A percentile compares a stretch with the other conserved stretches of the same genome.
Conservation (phyloP, 164 flowering plant genomes). For the Platanus orientalis region DNA sequence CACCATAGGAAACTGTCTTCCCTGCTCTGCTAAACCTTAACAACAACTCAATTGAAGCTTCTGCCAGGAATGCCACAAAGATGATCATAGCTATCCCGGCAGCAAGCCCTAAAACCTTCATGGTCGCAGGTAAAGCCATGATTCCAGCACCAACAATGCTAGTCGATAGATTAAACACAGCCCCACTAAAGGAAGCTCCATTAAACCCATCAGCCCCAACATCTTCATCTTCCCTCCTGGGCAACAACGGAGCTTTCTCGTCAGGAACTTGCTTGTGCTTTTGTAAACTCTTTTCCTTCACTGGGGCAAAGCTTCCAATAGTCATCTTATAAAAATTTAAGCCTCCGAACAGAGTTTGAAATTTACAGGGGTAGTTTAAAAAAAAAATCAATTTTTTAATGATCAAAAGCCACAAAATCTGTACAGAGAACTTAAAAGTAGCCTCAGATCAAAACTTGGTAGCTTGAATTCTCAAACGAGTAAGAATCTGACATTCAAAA, state of each 20-base stretch:
- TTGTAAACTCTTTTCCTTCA: slow-evolving; percentile 37
- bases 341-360: background rate
- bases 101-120: slow-evolving; percentile 77
- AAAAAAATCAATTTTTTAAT: background rate
- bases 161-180: slow-evolving; percentile 79
- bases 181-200: slow-evolving; percentile 89
- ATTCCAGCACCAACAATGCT: slow-evolving; percentile 92
- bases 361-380: too few species aligned
- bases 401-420: too few species aligned
- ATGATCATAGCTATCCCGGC: slow-evolving; percentile 66
- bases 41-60: slow-evolving; percentile 60
- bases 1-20: slow-evolving; percentile 66
- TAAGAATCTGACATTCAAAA: too few species aligned
- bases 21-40: slow-evolving; percentile 76
- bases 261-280: slow-evolving; percentile 39
- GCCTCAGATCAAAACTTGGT: too few species aligned
- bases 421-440: background rate
- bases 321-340: slow-evolving; percentile 38
- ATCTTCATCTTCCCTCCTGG: slow-evolving; percentile 45
- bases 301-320: slow-evolving; percentile 31
- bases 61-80: slow-evolving; percentile 69
- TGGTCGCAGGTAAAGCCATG: slow-evolving; percentile 95
- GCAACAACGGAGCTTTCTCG: slow-evolving; percentile 75
- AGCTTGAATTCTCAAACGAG: too few species aligned
- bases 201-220: slow-evolving; percentile 63